phyloP scores from a whole-genome alignment of 345 rosid genomes.

The Bretschneidera sinensis region DNA sequence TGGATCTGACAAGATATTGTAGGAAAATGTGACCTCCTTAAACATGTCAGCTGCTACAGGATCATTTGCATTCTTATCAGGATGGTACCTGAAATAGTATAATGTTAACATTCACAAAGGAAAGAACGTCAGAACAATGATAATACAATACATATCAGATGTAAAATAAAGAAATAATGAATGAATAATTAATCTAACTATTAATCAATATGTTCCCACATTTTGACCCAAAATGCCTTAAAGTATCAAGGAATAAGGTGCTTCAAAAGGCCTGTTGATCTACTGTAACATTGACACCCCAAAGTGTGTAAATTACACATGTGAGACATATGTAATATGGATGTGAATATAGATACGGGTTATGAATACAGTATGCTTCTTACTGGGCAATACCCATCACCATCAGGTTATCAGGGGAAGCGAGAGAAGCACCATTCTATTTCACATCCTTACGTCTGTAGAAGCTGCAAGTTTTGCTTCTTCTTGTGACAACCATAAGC shows the following conservation, averaged over 20 bases:
- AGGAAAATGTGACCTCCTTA: constrained; percentile 91
- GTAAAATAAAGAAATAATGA: too few relatives aligned
- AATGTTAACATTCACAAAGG: constrained; percentile 1
- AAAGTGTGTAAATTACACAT: too few relatives aligned
- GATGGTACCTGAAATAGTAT: constrained; percentile 78
- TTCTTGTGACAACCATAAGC: background rate
- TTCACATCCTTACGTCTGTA: background rate
- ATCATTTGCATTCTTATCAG: constrained; percentile 95
- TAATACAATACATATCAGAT: too few relatives aligned
- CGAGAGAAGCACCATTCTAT: background rate
- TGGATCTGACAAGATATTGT: constrained; percentile 86
- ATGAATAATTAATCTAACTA: too few relatives aligned
- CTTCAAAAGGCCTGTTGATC: too few relatives aligned
- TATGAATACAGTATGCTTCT: background rate
- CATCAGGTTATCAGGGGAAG: background rate
- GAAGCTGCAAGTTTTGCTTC: background rate
- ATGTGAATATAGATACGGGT: background rate
- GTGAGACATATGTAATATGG: too few relatives aligned
- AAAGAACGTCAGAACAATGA: too few relatives aligned
- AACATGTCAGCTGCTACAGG: constrained; percentile 89
- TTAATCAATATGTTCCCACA: too few relatives aligned
- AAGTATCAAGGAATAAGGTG: too few relatives aligned
- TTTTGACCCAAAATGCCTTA: too few relatives aligned
- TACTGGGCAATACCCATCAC: background rate
- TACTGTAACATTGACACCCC: too few relatives aligned